Evolutionary conservation across 768 basidiomycete genomes (phyloP).

Genomic region (Termitomyces sp.): DNA sequence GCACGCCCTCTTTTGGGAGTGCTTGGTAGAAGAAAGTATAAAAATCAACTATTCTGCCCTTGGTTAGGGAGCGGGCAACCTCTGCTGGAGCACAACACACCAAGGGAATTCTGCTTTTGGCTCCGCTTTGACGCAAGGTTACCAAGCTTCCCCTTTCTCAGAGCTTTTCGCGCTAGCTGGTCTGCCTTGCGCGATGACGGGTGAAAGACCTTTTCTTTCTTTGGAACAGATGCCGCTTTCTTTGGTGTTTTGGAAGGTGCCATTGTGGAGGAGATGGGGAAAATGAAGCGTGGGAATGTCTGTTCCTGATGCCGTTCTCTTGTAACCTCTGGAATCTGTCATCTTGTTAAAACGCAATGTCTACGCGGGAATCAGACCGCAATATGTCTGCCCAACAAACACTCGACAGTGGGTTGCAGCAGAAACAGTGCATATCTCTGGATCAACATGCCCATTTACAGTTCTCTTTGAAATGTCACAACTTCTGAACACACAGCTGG

Average conservation of each 20-base stretch:
- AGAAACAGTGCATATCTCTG: neutral
- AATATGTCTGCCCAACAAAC: conserved; percentile 64
- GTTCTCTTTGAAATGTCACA: conserved; percentile 87
- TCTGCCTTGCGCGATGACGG: conserved; percentile 81
- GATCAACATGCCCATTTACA: conserved; percentile 22
- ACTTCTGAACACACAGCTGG: conserved; percentile 79
- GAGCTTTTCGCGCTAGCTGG: conserved; percentile 60
- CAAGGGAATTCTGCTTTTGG: conserved; percentile 50
- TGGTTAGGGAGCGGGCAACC: conserved; percentile 7
- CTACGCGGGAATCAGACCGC: conserved; percentile 53
- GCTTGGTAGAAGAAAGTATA: conserved; percentile 75
- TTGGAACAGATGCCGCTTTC: conserved; percentile 27
- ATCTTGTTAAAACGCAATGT: conserved; percentile 20
- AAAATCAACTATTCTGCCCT: conserved; percentile 45
- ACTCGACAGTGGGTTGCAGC: conserved; percentile 51
- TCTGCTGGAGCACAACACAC: conserved; percentile 26
- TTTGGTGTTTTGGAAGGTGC: conserved; percentile 34
- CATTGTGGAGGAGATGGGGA: conserved; percentile 20
- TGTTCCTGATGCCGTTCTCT: neutral
- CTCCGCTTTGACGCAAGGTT: conserved; percentile 48
- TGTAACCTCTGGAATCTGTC: neutral
- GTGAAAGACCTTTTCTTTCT: conserved; percentile 79
- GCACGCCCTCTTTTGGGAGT: conserved; percentile 51
- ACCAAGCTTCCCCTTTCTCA: conserved; percentile 65
- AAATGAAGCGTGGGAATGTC: conserved; percentile 10